A percentile compares a stretch with the other conserved stretches of the same genome.
Evolutionary conservation across 306 rosid species (phyloP).

Genomic region (Astragalus glycyphyllos): DNA sequence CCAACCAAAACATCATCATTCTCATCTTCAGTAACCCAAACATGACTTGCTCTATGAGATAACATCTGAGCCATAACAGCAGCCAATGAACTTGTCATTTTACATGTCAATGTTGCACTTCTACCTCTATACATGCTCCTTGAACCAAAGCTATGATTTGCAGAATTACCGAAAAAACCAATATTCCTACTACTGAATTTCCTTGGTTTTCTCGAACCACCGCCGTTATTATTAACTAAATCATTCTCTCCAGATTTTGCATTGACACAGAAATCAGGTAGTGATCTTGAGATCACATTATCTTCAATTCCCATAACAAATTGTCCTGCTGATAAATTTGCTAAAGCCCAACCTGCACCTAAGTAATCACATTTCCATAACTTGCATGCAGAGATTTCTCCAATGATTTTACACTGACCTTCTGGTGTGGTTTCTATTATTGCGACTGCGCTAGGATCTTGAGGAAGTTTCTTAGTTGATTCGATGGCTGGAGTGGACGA

Average conservation of each 20-base stretch:
- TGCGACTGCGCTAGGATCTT: slow-evolving; percentile 80
- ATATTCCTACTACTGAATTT: slow-evolving; percentile 87
- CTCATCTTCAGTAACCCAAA: slow-evolving; percentile 88
- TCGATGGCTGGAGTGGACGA: slow-evolving; percentile 75
- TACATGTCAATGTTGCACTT: slow-evolving; percentile 91
- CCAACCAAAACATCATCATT: slow-evolving; percentile 82
- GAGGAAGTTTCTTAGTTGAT: slow-evolving; percentile 63
- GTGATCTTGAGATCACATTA: slow-evolving; percentile 56
- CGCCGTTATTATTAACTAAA: slow-evolving; percentile 42
- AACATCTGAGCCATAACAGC: slow-evolving; percentile 99
- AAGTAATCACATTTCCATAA: slow-evolving; percentile 95
- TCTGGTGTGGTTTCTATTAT: slow-evolving; percentile 65
- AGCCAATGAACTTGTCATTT: slow-evolving; percentile 87
- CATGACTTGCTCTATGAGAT: slow-evolving; percentile 92
- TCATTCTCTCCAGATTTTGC: slow-evolving; percentile 47
- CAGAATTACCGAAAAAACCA: slow-evolving; percentile 66
- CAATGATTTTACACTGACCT: slow-evolving; percentile 71
- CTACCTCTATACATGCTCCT: slow-evolving; percentile 97
- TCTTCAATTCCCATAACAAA: slow-evolving; percentile 99
- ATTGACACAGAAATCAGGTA: slow-evolving; percentile 48
- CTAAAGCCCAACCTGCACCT: slow-evolving; percentile 92
- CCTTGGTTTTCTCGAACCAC: slow-evolving; percentile 54
- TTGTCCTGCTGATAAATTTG: slow-evolving; percentile 89
- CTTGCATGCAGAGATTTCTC: slow-evolving; percentile 90
- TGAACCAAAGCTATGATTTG: slow-evolving; percentile 60